These are phyloP conservation scores for Aspergillus egyptiacus DNA, from an alignment of 495 filamentous ascomycete genomes.

Conservation along the genomic window DNA sequence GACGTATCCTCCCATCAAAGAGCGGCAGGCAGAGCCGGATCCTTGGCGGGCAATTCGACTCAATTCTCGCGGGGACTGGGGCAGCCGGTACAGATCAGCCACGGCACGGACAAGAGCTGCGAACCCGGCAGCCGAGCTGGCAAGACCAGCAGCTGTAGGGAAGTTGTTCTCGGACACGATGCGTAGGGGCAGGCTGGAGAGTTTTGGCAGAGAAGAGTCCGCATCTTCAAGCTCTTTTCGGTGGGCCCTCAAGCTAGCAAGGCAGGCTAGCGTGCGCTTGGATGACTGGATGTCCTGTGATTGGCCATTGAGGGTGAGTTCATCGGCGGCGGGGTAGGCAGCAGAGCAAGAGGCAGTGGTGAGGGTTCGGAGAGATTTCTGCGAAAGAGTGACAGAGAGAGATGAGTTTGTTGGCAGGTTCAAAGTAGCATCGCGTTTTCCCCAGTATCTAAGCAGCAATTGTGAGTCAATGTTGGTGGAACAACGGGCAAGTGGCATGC, in stretches of 20 bases:
- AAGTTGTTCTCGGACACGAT: conserved; percentile 97
- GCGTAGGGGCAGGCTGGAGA: conserved; percentile 66
- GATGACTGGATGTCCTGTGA: conserved; percentile 72
- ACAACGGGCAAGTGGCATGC: conserved; percentile 8
- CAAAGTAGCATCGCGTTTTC: conserved; percentile 84
- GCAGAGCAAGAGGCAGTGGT: conserved; percentile 91
- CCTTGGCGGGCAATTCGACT: conserved; percentile 90
- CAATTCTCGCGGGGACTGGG: conserved; percentile 69
- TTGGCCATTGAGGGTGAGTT: conserved; percentile 76
- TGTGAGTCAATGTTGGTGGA: conserved; percentile 21
- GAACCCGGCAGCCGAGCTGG: conserved; percentile 88
- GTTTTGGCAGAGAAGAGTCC: conserved; percentile 66
- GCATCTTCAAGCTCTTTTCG: conserved; percentile 66
- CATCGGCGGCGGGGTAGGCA: conserved; percentile 62
- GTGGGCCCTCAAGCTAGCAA: conserved; percentile 73
- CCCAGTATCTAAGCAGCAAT: conserved; percentile 72
- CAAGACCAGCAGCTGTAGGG: conserved; percentile 95
- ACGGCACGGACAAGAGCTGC: conserved; percentile 90
- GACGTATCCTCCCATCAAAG: conserved; percentile 89
- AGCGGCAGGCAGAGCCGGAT: conserved; percentile 87
- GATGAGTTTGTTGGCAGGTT: conserved; percentile 98
- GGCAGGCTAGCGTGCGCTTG: conserved; percentile 84
- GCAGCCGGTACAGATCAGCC: conserved; percentile 83
- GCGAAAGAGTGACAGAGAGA: conserved; percentile 90
- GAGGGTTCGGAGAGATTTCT: conserved; percentile 86